Conservation (phyloP, 23 red algal species). For the Cyanidioschyzon merolae region DNA sequence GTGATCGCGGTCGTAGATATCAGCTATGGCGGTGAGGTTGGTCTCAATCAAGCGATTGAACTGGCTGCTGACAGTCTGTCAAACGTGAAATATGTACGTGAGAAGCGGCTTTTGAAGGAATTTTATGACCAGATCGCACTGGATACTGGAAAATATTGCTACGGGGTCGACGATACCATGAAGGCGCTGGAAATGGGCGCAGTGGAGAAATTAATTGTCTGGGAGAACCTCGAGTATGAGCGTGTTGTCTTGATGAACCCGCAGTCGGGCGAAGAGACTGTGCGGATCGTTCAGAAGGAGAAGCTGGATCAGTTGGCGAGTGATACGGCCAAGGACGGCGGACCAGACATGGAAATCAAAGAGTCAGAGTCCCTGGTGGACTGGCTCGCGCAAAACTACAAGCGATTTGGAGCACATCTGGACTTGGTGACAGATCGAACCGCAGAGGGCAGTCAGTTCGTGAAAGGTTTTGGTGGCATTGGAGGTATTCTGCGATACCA, state of each 20-base stretch:
- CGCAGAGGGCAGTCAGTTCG: constrained; percentile 92
- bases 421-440: constrained; percentile 88
- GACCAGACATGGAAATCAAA: constrained; percentile 63
- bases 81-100: constrained; percentile 95
- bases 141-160: constrained; percentile 89
- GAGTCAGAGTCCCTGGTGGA: constrained; percentile 76
- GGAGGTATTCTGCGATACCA: constrained; percentile 88
- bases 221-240: constrained; percentile 87
- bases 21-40: constrained; percentile 93
- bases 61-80: constrained; percentile 76
- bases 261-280: constrained; percentile 57
- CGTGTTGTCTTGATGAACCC: constrained; percentile 79
- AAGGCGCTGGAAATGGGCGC: constrained; percentile 83
- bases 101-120: constrained; percentile 78
- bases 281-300: constrained; percentile 70
- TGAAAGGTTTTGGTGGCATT: constrained; percentile 96
- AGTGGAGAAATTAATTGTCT: constrained; percentile 84
- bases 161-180: constrained; percentile 81
- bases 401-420: constrained; percentile 67
- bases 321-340: constrained; percentile 40
- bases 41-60: constrained; percentile 98
- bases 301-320: constrained; percentile 52
- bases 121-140: constrained; percentile 95
- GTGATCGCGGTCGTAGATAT: constrained; percentile 89
- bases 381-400: constrained; percentile 94